A percentile compares a stretch with the other conserved stretches of the same genome.
Conservation (phyloP, 257 asterid species). For the Solanum clarkiae region DNA sequence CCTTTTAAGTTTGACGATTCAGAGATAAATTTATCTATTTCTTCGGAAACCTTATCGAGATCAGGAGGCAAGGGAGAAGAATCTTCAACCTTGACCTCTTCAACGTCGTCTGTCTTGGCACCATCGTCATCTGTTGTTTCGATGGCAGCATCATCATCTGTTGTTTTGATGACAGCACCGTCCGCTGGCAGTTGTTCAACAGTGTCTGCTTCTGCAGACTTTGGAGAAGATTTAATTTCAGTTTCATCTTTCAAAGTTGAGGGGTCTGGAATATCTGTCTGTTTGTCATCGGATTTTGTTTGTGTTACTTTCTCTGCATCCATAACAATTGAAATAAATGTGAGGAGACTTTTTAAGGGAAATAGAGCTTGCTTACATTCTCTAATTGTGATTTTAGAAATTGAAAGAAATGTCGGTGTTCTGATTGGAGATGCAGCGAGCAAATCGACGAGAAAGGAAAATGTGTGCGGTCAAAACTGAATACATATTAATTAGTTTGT, state of each 20-base stretch:
- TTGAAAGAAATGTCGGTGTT: not conserved
- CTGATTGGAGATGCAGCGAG: not conserved
- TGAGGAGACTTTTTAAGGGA: not conserved
- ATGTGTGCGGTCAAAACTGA: not conserved
- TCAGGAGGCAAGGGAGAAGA: slow-evolving; percentile 54
- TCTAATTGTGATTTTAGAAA: not conserved
- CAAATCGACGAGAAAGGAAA: not conserved
- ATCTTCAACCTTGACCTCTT: slow-evolving; percentile 5
- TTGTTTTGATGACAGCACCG: not conserved
- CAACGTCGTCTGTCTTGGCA: slow-evolving; percentile 1
- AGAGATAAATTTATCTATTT: slow-evolving; percentile 49
- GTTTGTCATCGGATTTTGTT: not conserved
- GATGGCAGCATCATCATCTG: not conserved
- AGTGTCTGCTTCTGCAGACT: not conserved
- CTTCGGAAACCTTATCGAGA: slow-evolving; percentile 38
- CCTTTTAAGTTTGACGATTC: slow-evolving; percentile 5
- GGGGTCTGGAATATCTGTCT: not conserved
- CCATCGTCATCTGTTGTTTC: not conserved
- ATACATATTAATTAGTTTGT: not conserved
- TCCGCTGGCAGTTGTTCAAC: not conserved
- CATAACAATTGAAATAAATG: slow-evolving; percentile 10
- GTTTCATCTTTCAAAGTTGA: not conserved
- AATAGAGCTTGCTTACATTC: not conserved
- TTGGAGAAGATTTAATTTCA: not conserved
- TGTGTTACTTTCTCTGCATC: slow-evolving; percentile 42